Percentiles rank a stretch among this genome's conserved stretches.
Evolutionary conservation across 352 stramenopile species (phyloP).

Genomic region (Blastocystis hominis): DNA sequence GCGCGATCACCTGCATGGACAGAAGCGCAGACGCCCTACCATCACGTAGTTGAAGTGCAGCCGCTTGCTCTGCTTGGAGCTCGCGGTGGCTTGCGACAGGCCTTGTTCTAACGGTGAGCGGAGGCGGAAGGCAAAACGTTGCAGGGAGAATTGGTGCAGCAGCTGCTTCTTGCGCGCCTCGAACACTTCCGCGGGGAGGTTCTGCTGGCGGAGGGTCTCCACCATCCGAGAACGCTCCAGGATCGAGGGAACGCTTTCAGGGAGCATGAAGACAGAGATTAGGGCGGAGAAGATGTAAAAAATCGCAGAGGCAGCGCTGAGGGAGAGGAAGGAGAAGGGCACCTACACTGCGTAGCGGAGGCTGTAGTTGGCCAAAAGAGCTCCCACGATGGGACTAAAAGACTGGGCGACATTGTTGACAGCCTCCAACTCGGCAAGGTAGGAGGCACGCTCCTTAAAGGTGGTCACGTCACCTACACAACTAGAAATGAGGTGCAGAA

Average conservation of each 20-base stretch:
- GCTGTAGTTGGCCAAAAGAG: background rate
- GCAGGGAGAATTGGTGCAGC: conserved; percentile 5
- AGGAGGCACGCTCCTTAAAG: background rate
- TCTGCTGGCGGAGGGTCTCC: conserved; percentile 6
- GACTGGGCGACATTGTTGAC: conserved; percentile 34
- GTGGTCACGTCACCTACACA: conserved; percentile 22
- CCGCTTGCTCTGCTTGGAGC: background rate
- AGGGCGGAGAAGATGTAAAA: conserved; percentile 11
- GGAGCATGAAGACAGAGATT: background rate
- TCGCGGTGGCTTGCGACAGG: background rate
- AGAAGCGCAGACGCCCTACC: background rate
- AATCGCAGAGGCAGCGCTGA: background rate
- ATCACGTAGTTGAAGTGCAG: conserved; percentile 43
- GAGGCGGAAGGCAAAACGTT: background rate
- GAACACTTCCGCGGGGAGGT: background rate
- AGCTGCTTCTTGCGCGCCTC: conserved; percentile 17
- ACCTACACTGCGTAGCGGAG: background rate
- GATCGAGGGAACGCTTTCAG: background rate
- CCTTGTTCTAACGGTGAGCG: background rate
- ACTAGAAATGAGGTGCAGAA: background rate
- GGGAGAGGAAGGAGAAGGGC: background rate
- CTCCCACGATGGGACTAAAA: conserved; percentile 4
- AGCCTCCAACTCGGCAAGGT: conserved; percentile 32
- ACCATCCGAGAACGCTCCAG: background rate
- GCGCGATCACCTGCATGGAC: background rate